Base-by-base conservation (phyloP, 805 yeast genomes). In the Pichia pseudocactophila region DNA sequence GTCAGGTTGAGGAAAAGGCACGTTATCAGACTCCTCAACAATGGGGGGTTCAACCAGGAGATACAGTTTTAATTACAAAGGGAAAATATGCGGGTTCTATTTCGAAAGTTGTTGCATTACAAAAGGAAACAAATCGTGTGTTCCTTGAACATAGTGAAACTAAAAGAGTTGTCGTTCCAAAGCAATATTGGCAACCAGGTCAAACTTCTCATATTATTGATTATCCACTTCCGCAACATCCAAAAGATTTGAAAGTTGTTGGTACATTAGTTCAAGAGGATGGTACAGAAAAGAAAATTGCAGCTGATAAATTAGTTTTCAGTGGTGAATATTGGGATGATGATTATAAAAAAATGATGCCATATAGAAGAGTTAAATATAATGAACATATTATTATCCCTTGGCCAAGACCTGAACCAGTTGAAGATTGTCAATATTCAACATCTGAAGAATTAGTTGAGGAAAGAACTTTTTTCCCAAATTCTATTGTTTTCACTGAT, bases 11-110 rank as follows among this genome's bases (percentile, higher is more conserved):
- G 3, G 58, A 57, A 34, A 55, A 57, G 12, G 57, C 61, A 34
- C 48, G 56, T 41, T 58, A 48, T 46, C 71, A 70, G 51, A 64
- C 66, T 13, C 65, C 74, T 28, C 67, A 68, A 46, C 71, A 81
- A 36, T 72, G 82, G 68, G 79, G 76, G 37, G 78, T 76, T 49
- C 67, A 79, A 36, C 77, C 76, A 18, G 95, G 95, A 17, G 96
- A 86, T 62, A 68, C 81, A 47, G 95, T 84, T 2, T 73, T 86
- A 56, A 69, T 87, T 20, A 67, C 76, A 22, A 71, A 70, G 40
- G 97, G 97, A 16, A 69, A 71, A 37, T 72, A 74, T 54, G 76
- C 76, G 54, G 95, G 96, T n/a, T 78, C 75, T 22, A 70, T 88
- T 12, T 78, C 90, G 8, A 74, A 74, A 42, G 74, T 90, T 10